A percentile compares a stretch with the other conserved stretches of the same genome.
These are phyloP conservation scores for Immersiporthe knoxdaviesiana DNA, from an alignment of 2,329 filamentous ascomycete species.

Conservation along the genomic window DNA sequence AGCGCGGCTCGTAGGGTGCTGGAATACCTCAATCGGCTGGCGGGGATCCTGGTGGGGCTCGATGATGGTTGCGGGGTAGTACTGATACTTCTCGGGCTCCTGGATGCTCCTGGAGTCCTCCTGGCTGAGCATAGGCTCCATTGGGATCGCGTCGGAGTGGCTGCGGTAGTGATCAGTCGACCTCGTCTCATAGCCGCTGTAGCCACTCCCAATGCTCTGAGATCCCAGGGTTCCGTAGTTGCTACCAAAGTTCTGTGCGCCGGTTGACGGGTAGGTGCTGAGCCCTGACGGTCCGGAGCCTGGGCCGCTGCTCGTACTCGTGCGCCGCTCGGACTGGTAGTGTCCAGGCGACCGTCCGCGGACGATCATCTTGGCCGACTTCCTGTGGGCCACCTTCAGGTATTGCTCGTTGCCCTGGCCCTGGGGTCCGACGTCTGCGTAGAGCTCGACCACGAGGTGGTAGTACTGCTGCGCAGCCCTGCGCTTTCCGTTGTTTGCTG, in stretches of 20 bases:
- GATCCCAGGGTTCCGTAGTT: slow-evolving; percentile 44
- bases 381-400: slow-evolving; percentile 71
- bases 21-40: slow-evolving; percentile 54
- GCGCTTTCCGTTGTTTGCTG: slow-evolving; percentile 90
- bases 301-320: slow-evolving; percentile 70
- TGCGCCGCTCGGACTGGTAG: slow-evolving; percentile 71
- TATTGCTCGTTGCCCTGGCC: slow-evolving; percentile 54
- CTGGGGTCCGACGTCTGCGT: slow-evolving; percentile 64
- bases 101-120: slow-evolving; percentile 57
- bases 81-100: slow-evolving; percentile 56
- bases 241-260: slow-evolving; percentile 44
- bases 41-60: slow-evolving; percentile 50
- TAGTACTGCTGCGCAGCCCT: slow-evolving; percentile 92
- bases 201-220: slow-evolving; percentile 46
- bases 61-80: slow-evolving; percentile 56
- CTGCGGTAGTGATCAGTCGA: slow-evolving; percentile 46
- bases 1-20: slow-evolving; percentile 39
- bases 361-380: slow-evolving; percentile 85
- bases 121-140: slow-evolving; percentile 54
- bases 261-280: slow-evolving; percentile 47
- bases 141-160: slow-evolving; percentile 53
- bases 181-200: slow-evolving; percentile 46
- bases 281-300: slow-evolving; percentile 67
- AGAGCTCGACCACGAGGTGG: slow-evolving; percentile 85
- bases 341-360: slow-evolving; percentile 81